Conservation (phyloP, 2,329 filamentous ascomycete genomes). For the Lachnum nothofagi region DNA sequence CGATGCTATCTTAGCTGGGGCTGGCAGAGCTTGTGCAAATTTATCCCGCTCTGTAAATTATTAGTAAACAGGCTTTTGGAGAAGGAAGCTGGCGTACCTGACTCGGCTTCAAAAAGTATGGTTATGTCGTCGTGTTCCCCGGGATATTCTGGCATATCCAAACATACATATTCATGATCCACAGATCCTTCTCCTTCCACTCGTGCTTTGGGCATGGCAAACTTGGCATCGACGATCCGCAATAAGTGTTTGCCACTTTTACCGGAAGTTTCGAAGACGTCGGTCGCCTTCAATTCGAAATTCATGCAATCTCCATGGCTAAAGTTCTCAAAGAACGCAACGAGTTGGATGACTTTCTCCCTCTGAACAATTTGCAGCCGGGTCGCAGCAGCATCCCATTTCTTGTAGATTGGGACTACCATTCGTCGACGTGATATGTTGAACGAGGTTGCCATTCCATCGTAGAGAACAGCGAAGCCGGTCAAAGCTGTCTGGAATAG, state of each 20-base stretch:
- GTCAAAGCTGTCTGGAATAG: constrained; percentile 74
- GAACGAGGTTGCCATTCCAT: constrained; percentile 67
- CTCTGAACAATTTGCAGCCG: constrained; percentile 75
- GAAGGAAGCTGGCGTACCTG: constrained; percentile 30
- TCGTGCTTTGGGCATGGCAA: constrained; percentile 64
- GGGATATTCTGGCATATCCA: constrained; percentile 83
- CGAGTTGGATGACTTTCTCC: constrained; percentile 69
- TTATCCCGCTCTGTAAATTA: constrained; percentile 26
- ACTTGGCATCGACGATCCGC: constrained; percentile 84
- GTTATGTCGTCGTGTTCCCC: constrained; percentile 90
- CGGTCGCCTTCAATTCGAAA: constrained; percentile 77
- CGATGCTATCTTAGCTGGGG: constrained; percentile 30
- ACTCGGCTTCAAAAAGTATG: constrained; percentile 74
- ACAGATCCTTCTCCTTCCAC: constrained; percentile 46
- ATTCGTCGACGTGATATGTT: constrained; percentile 78
- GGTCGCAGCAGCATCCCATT: constrained; percentile 79
- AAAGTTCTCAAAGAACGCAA: constrained; percentile 87
- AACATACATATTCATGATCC: constrained; percentile 70
- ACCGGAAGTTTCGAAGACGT: constrained; percentile 68
- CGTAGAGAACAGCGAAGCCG: constrained; percentile 71
- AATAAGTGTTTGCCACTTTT: constrained; percentile 64
- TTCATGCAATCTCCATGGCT: constrained; percentile 83
- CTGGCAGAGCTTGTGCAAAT: constrained; percentile 32
- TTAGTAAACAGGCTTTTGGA: not conserved
- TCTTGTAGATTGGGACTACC: constrained; percentile 91